These are phyloP conservation scores for Boletus albobrunnescens DNA, from an alignment of 1,284 basidiomycete genomes.

Conservation along the genomic window DNA sequence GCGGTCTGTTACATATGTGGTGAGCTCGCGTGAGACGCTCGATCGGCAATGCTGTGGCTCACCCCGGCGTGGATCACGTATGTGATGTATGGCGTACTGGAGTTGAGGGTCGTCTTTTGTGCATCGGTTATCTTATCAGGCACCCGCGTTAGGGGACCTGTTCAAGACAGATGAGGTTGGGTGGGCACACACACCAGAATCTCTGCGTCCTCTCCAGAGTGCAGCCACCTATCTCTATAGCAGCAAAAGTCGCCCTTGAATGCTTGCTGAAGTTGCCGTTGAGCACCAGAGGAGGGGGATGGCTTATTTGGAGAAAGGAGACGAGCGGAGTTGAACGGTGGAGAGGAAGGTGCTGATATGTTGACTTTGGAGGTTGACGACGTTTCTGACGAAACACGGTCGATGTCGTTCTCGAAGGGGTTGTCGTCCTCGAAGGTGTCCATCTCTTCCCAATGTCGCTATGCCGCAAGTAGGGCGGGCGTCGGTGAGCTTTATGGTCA, in stretches of 20 bases:
- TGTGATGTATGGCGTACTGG: slow-evolving; percentile 86
- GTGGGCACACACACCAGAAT: slow-evolving; percentile 65
- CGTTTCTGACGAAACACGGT: slow-evolving; percentile 56
- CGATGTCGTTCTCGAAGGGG: slow-evolving; percentile 67
- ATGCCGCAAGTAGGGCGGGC: not conserved
- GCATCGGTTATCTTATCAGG: slow-evolving; percentile 82
- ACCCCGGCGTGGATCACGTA: slow-evolving; percentile 93
- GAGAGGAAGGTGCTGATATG: slow-evolving; percentile 63
- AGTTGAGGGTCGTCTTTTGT: slow-evolving; percentile 87
- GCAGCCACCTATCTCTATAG: slow-evolving; percentile 64
- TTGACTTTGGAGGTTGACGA: slow-evolving; percentile 61
- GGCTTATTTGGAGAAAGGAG: slow-evolving; percentile 42
- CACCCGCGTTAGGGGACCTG: slow-evolving; percentile 12
- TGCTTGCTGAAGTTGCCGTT: slow-evolving; percentile 46
- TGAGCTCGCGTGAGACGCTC: slow-evolving; percentile 7
- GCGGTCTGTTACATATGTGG: slow-evolving; percentile 57
- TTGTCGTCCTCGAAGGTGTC: slow-evolving; percentile 76
- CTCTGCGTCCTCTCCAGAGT: slow-evolving; percentile 77
- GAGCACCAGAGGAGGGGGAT: slow-evolving; percentile 53
- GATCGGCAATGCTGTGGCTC: slow-evolving; percentile 9
- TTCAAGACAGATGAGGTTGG: not conserved
- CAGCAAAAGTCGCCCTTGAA: slow-evolving; percentile 76
- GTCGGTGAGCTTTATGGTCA: not conserved
- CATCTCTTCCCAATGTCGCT: slow-evolving; percentile 37
- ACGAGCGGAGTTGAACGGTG: slow-evolving; percentile 41